A percentile compares a stretch with the other conserved stretches of the same genome.
These are phyloP conservation scores for Pichia sp. DNA, from an alignment of 1,139 yeast genomes.

Conservation along the genomic window DNA sequence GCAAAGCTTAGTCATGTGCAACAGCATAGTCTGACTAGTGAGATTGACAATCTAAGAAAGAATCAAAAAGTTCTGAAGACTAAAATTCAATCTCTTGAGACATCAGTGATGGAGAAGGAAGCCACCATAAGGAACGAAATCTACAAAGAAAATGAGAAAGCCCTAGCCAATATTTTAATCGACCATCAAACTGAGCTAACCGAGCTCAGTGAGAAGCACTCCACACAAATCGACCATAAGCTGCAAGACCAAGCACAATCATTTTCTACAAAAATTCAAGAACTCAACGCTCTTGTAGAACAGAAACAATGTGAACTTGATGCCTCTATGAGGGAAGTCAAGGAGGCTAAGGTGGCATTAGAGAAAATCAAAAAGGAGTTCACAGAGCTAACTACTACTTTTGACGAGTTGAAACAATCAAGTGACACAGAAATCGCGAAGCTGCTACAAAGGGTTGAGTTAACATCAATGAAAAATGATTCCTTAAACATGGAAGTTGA, in stretches of 20 bases:
- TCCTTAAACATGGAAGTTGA: not conserved
- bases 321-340: not conserved
- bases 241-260: slow-evolving; percentile 18
- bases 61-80: slow-evolving; percentile 16
- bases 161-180: slow-evolving; percentile 14
- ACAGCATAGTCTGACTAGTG: slow-evolving; percentile 11
- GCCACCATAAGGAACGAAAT: slow-evolving; percentile 16
- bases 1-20: slow-evolving; percentile 3
- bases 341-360: not conserved
- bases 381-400: not conserved
- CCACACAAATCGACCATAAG: slow-evolving; percentile 14
- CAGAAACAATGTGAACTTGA: slow-evolving; percentile 10
- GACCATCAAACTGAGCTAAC: slow-evolving; percentile 17
- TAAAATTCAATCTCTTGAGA: slow-evolving; percentile 16
- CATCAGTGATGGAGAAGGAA: slow-evolving; percentile 19
- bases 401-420: not conserved
- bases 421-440: not conserved
- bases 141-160: slow-evolving; percentile 19
- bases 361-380: slow-evolving; percentile 1
- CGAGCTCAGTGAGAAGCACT: not conserved
- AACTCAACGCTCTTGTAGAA: slow-evolving; percentile 2
- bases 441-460: not conserved
- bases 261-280: slow-evolving; percentile 13
- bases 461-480: not conserved
- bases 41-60: slow-evolving; percentile 18